A percentile compares a stretch with the other conserved stretches of the same genome.
Conservation (phyloP, 352 stramenopile species). For the Phytophthora boehmeriae region DNA sequence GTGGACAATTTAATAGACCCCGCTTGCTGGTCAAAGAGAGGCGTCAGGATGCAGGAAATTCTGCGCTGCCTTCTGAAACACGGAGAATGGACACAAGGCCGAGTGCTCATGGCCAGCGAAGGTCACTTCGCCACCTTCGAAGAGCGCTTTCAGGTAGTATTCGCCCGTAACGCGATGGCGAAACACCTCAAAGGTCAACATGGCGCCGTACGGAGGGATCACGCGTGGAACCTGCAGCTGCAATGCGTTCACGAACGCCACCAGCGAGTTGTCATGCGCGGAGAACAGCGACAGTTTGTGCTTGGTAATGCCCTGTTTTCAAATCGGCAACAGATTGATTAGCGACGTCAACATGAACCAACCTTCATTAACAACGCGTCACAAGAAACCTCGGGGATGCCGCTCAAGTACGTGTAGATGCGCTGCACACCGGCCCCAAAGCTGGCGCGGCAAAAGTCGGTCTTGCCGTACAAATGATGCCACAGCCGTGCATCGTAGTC, state of each 20-base stretch:
- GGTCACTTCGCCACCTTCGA: conserved; percentile 53
- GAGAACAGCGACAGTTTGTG: conserved; percentile 81
- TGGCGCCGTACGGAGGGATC: conserved; percentile 73
- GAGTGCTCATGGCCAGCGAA: conserved; percentile 47
- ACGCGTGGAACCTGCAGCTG: conserved; percentile 55
- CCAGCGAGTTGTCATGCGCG: conserved; percentile 81
- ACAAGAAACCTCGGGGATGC: conserved; percentile 41
- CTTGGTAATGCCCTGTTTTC: conserved; percentile 13
- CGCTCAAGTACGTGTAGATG: conserved; percentile 57
- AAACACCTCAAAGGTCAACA: conserved; percentile 80
- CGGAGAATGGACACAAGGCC: conserved; percentile 57
- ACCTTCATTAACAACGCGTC: too few relatives aligned
- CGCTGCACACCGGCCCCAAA: conserved; percentile 62
- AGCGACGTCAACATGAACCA: conserved; percentile 1
- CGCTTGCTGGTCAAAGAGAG: conserved; percentile 10
- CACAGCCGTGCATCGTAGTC: conserved; percentile 79
- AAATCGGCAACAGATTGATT: background rate
- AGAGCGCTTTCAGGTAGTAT: conserved; percentile 57
- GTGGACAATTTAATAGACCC: background rate
- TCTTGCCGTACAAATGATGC: conserved; percentile 75
- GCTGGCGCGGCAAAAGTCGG: conserved; percentile 63
- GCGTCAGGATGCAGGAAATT: conserved; percentile 47
- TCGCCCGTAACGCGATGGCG: conserved; percentile 41
- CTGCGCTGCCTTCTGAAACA: conserved; percentile 54
- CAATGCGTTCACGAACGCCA: conserved; percentile 70